Evolutionary conservation across 331 rosid genomes (phyloP).

Genomic region (Pyracantha coccinea): DNA sequence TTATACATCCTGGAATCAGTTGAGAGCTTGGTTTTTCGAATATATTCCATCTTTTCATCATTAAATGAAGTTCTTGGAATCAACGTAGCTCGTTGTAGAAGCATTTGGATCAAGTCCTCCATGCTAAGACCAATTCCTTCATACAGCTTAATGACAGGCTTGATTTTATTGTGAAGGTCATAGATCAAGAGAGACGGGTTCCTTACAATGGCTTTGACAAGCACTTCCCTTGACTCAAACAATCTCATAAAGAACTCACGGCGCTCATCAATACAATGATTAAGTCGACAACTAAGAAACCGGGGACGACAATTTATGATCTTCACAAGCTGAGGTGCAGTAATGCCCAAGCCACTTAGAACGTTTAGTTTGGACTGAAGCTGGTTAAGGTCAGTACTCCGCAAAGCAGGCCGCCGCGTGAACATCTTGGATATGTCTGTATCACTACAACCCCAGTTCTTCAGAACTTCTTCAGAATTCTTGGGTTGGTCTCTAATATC

Average conservation of each 20-base stretch:
- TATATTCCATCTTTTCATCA: conserved; percentile 61
- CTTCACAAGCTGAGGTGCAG: conserved; percentile 51
- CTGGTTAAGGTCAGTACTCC: conserved; percentile 26
- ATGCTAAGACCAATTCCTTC: conserved; percentile 50
- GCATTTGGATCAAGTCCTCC: conserved; percentile 50
- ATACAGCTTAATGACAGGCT: conserved; percentile 38
- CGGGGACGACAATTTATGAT: conserved; percentile 66
- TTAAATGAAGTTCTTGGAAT: conserved; percentile 55
- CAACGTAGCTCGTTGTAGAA: conserved; percentile 50
- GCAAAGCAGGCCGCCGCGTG: conserved; percentile 41
- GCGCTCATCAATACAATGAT: conserved; percentile 41
- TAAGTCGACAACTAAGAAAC: conserved; percentile 35
- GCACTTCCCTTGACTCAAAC: conserved; percentile 55
- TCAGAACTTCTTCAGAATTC: conserved; percentile 37
- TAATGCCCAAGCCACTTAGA: conserved; percentile 42
- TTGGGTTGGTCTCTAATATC: conserved; percentile 10
- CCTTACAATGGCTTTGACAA: conserved; percentile 61
- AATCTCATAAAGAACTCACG: conserved; percentile 36
- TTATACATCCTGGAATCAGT: conserved; percentile 57
- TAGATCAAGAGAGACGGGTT: conserved; percentile 64
- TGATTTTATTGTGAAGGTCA: conserved; percentile 27
- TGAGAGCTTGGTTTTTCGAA: conserved; percentile 44
- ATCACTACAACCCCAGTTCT: conserved; percentile 60
- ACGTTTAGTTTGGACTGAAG: conserved; percentile 45
- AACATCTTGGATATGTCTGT: conserved; percentile 40